A percentile compares a stretch with the other conserved stretches of the same genome.
Conservation (phyloP, 2,329 filamentous ascomycete genomes). For the Calonectria henricotiae region DNA sequence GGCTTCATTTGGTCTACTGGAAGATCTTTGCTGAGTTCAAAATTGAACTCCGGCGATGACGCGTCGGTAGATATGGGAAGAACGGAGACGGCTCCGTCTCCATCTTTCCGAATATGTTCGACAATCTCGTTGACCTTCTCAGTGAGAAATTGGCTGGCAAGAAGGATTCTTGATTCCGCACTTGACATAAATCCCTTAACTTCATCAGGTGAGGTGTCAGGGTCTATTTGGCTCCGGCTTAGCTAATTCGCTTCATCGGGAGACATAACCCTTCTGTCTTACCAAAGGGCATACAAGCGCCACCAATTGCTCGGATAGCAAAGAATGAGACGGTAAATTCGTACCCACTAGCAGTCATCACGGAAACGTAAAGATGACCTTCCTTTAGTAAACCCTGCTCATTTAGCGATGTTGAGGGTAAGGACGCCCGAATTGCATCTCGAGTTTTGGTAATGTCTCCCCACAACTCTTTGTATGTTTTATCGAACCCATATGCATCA, state of each 20-base stretch:
- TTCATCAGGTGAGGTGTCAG: neutral
- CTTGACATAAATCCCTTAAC: neutral
- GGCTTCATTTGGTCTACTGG: neutral
- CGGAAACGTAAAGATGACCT: neutral
- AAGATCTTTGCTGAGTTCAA: neutral
- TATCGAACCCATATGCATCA: constrained; percentile 3
- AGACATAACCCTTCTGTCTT: neutral
- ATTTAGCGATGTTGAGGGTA: neutral
- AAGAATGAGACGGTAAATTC: constrained; percentile 1
- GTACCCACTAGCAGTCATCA: neutral
- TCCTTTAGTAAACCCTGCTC: neutral
- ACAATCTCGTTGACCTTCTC: neutral
- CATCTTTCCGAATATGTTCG: neutral
- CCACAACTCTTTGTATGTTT: neutral
- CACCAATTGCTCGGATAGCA: constrained; percentile 3
- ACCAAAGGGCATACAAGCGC: constrained; percentile 13
- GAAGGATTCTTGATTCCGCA: neutral
- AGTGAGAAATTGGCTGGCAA: neutral
- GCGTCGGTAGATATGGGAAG: neutral
- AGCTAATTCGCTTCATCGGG: neutral
- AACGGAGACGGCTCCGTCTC: neutral
- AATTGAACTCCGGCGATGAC: neutral
- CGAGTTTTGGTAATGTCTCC: constrained; percentile 4
- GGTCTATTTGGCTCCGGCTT: neutral
- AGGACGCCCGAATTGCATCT: neutral